A percentile compares a stretch with the other conserved stretches of the same genome.
Evolutionary conservation across 805 yeast species (phyloP).

Genomic region (Candida tibetensis): DNA sequence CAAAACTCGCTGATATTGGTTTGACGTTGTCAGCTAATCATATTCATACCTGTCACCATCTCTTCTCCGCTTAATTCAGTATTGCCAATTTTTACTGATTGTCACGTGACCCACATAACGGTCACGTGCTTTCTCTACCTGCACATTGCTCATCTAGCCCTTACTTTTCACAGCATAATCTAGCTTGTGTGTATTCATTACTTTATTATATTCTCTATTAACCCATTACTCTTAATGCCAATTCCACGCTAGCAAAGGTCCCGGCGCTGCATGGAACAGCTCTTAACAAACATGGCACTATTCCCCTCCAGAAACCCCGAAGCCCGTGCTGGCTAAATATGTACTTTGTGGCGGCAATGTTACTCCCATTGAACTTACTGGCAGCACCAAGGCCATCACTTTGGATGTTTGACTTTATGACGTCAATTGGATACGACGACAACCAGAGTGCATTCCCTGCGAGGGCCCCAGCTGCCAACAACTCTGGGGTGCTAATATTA

Average conservation of each 20-base stretch:
- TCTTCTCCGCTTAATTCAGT: too few species aligned
- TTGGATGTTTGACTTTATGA: conserved; percentile 47
- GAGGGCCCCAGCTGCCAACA: conserved; percentile 55
- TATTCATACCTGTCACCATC: too few species aligned
- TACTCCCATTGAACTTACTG: conserved; percentile 43
- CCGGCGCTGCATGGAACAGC: conserved; percentile 71
- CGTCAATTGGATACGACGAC: conserved; percentile 52
- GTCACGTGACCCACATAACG: too few species aligned
- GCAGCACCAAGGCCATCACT: conserved; percentile 49
- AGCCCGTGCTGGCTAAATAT: conserved; percentile 45
- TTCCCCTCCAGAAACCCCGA: conserved; percentile 61
- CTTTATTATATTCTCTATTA: too few species aligned
- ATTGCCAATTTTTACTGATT: too few species aligned
- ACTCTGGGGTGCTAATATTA: conserved; percentile 53
- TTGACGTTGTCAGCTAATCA: too few species aligned
- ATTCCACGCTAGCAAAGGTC: conserved; percentile 74
- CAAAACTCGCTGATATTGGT: too few species aligned
- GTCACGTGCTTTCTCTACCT: too few species aligned
- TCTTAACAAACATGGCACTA: conserved; percentile 55
- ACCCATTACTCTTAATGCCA: conserved; percentile 56
- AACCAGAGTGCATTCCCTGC: conserved; percentile 72
- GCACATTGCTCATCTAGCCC: too few species aligned
- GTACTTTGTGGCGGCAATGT: conserved; percentile 31
- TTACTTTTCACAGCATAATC: too few species aligned
- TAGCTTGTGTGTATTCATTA: too few species aligned